phyloP scores from a whole-genome alignment of 2,329 filamentous ascomycete genomes.

The Thyridium curvatum region DNA sequence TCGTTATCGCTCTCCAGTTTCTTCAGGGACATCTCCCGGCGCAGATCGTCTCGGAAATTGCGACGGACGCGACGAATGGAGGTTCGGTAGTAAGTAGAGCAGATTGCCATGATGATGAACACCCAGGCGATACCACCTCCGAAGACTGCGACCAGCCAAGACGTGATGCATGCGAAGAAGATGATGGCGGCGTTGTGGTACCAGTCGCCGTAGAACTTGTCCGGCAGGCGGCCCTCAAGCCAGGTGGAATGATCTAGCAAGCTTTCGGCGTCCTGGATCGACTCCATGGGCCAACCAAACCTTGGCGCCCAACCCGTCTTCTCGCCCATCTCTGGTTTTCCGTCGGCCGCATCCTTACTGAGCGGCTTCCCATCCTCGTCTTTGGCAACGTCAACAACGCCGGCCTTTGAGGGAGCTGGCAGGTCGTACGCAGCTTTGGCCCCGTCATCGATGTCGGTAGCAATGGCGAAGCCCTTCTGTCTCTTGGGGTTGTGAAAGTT shows the following conservation, averaged over 20 bases:
- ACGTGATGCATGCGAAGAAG: slow-evolving; percentile 81
- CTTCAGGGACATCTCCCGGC: slow-evolving; percentile 75
- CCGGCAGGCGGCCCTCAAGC: slow-evolving; percentile 76
- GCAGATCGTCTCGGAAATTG: slow-evolving; percentile 93
- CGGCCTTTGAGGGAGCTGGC: slow-evolving; percentile 65
- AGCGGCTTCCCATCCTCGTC: slow-evolving; percentile 42
- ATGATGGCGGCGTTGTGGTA: slow-evolving; percentile 97
- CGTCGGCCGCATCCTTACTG: slow-evolving; percentile 30
- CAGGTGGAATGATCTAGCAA: slow-evolving; percentile 84
- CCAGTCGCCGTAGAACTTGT: slow-evolving; percentile 95
- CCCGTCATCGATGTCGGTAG: slow-evolving; percentile 74
- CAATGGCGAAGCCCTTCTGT: slow-evolving; percentile 62
- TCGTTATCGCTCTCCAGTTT: slow-evolving; percentile 86
- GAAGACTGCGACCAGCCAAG: slow-evolving; percentile 83
- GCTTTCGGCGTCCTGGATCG: slow-evolving; percentile 53
- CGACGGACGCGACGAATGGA: slow-evolving; percentile 88
- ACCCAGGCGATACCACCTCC: slow-evolving; percentile 92
- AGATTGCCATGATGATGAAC: slow-evolving; percentile 85
- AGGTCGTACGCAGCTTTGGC: slow-evolving; percentile 67
- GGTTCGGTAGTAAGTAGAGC: slow-evolving; percentile 93
- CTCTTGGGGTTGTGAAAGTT: slow-evolving; percentile 52
- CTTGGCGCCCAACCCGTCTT: slow-evolving; percentile 82
- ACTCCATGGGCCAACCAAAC: slow-evolving; percentile 65
- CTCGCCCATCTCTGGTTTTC: slow-evolving; percentile 40
- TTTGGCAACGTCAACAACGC: slow-evolving; percentile 51